Evolutionary conservation across 257 asterid species (phyloP), one percentile per base, ranked within the genome.

Genomic region (Jacaranda mimosifolia): DNA sequence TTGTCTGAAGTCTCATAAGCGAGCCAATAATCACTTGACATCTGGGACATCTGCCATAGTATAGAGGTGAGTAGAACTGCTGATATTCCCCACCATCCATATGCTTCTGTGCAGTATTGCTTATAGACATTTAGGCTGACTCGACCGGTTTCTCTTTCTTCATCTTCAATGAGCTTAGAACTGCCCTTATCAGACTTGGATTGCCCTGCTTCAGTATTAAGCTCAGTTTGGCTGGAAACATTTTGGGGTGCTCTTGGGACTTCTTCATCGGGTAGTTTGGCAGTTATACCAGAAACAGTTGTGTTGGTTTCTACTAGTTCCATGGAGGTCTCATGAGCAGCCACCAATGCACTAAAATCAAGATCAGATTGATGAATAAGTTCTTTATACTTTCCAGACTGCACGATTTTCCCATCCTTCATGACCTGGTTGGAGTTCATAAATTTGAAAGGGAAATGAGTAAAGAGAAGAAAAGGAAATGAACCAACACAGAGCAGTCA

Each of bases 11-110:
- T 93, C 74, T 88, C 94, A 19, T 88, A 88, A 1, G 97, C 92
- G 72, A 93, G 81, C 98, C 97, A 93, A 68, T 89, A 93, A 74
- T 93, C 97, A 63, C 79, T 77, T 6, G 87, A 57, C 91, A 90
- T 86, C 70, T 80, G 80, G 1, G 84, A 66, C 6, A 65, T 6
- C 73, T 89, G 96, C 92, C 91, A 93, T 1, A 72, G 6, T 21
- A 88, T 0, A 17, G 95, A 83, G 26, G 73, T 4, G 17, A 84
- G 11, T 14, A 89, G 12, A 9, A 85, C 87, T 21, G 74, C 89
- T 14, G 53, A 49, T n/a, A 86, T 83, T 46, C 96, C 97, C 87
- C 85, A 77, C 96, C 98, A 91, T 38, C 97, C 98, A 12, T 58
- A 93, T 51, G 91, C 86, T 83, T 85, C 87, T 0, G 92, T 88